Conservation (phyloP, 2,329 filamentous ascomycete genomes). For the Fusarium robinianum region DNA sequence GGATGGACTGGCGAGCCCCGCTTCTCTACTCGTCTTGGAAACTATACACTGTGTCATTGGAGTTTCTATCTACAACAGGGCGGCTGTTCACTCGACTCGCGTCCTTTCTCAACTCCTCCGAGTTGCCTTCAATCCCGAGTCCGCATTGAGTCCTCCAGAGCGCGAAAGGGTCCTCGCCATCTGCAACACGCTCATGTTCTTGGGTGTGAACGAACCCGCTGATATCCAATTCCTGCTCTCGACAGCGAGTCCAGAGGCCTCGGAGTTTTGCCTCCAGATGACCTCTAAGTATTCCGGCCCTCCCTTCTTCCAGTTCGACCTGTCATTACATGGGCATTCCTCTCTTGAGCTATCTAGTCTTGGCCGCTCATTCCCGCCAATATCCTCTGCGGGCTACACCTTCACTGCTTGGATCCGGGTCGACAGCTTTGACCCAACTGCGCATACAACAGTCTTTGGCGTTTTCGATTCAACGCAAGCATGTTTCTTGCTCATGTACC, state of each 20-base stretch:
- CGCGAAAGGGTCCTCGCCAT: constrained; percentile 65
- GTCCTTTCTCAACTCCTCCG: constrained; percentile 69
- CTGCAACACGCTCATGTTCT: constrained; percentile 69
- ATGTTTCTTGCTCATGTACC: constrained; percentile 90
- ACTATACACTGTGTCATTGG: constrained; percentile 62
- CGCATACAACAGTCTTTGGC: constrained; percentile 94
- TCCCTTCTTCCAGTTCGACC: constrained; percentile 90
- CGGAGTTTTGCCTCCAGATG: constrained; percentile 74
- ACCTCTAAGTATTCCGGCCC: constrained; percentile 76
- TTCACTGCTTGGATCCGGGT: constrained; percentile 88
- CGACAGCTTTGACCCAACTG: constrained; percentile 79
- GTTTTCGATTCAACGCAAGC: constrained; percentile 90
- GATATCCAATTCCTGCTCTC: constrained; percentile 77
- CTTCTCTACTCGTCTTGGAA: constrained; percentile 68
- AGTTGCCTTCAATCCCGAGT: constrained; percentile 60
- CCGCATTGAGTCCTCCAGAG: constrained; percentile 59
- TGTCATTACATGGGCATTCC: constrained; percentile 84
- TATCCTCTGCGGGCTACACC: constrained; percentile 81
- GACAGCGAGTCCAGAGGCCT: constrained; percentile 55
- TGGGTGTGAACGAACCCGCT: constrained; percentile 79
- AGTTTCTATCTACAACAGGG: constrained; percentile 70
- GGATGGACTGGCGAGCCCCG: constrained; percentile 51
- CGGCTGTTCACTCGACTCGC: constrained; percentile 72
- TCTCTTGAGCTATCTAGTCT: constrained; percentile 90
- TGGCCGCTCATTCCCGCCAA: constrained; percentile 81